Base-by-base conservation (phyloP, 148 eudicot species). In the Chenopodium berlandieri region DNA sequence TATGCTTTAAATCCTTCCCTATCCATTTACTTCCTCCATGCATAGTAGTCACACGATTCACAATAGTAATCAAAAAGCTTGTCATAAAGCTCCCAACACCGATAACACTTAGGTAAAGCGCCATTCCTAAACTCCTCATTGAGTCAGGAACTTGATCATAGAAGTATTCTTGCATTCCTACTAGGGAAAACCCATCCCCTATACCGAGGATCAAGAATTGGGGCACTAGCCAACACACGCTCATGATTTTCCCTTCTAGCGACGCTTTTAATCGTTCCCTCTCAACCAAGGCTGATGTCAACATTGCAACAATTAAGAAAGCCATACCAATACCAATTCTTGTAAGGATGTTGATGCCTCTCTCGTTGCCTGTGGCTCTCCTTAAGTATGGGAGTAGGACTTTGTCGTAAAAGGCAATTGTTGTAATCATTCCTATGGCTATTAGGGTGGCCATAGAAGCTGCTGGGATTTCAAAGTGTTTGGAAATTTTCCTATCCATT, bases 101-200 rank as follows among this genome's bases (percentile, higher is more conserved):
- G 0, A 88, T 78, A 30, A 88, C 92, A 75, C 93, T 87, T 0
- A 90, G 85, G 56, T 88, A 92, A 50, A 92, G 75, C 1, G 90
- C 95, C 71, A 92, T 84, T 14, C 95, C 95, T n/a, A 89, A 40
- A 48, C 95, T 89, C 75, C 91, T 87, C 95, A 92, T 92, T 0
- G 93, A 81, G 32, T 92, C 89, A 2, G 95, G 95, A 16, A 90
- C 92, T 79, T 92, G 91, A 22, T 92, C 92, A 48, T 90, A 92
- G 79, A 90, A 90, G 30, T 82, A 92, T 85, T 92, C 93, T 79
- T 92, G 93, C 84, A 92, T 71, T 0, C 95, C 95, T 1, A 92
- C 92, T 4, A 92, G 79, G 20, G 89, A 84, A 58, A 90, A 89
- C 16, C 89, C 90, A 48, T 92, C 92, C 11, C 84, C 95, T 1